phyloP scores from a whole-genome alignment of 352 stramenopile genomes.

The Globisporangium nagaii region DNA sequence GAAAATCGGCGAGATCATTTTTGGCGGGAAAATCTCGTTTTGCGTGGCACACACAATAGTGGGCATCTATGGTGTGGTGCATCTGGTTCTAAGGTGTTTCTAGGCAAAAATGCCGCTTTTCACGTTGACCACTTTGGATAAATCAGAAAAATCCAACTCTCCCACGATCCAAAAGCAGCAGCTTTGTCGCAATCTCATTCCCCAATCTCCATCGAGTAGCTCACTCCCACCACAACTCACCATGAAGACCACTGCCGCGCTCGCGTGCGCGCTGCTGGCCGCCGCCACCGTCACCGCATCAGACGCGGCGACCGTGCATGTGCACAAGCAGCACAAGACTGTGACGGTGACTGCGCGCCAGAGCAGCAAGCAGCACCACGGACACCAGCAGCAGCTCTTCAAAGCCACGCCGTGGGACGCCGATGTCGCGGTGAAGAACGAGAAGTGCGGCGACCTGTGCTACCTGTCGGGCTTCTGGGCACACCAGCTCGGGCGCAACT shows the following conservation, averaged over 20 bases:
- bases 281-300: not conserved
- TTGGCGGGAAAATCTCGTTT: not conserved
- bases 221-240: not conserved
- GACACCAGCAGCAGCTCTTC: slow-evolving; percentile 21
- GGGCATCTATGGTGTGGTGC: too few species aligned
- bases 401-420: slow-evolving; percentile 70
- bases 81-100: too few species aligned
- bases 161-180: not conserved
- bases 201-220: not conserved
- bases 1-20: too few species aligned
- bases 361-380: not conserved
- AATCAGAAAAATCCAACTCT: not conserved
- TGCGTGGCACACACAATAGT: not conserved
- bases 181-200: not conserved
- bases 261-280: not conserved
- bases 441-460: slow-evolving; percentile 64
- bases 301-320: not conserved
- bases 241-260: not conserved
- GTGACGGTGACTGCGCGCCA: not conserved
- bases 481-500: slow-evolving; percentile 56
- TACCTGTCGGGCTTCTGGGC: slow-evolving; percentile 51
- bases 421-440: slow-evolving; percentile 27
- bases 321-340: not conserved
- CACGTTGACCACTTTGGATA: not conserved
- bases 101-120: too few species aligned